Evolutionary conservation across 2,329 filamentous ascomycete genomes (phyloP).

Genomic region (Sporothrix mexicana): DNA sequence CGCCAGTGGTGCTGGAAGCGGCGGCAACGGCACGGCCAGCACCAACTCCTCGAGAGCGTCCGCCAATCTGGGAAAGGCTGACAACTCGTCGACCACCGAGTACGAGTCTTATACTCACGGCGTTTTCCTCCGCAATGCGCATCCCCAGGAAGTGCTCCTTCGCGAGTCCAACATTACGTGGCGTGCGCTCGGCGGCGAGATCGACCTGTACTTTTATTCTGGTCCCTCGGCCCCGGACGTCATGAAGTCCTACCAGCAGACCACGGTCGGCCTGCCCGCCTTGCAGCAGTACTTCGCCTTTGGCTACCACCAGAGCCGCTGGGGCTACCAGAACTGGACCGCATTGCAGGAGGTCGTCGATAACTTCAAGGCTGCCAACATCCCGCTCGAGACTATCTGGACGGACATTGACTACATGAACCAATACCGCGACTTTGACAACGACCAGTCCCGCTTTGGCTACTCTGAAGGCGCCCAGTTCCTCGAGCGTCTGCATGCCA

Average conservation of each 20-base stretch:
- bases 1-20: slow-evolving; percentile 41
- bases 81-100: slow-evolving; percentile 47
- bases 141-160: slow-evolving; percentile 66
- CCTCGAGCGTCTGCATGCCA: slow-evolving; percentile 65
- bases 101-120: slow-evolving; percentile 58
- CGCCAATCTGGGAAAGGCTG: background rate
- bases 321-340: slow-evolving; percentile 79
- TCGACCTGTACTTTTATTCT: slow-evolving; percentile 81
- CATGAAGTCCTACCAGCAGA: slow-evolving; percentile 69
- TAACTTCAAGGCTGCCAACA: slow-evolving; percentile 67
- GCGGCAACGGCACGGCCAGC: background rate
- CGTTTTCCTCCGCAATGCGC: slow-evolving; percentile 66
- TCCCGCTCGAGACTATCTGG: slow-evolving; percentile 78
- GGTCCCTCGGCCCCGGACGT: slow-evolving; percentile 73
- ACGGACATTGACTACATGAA: slow-evolving; percentile 75
- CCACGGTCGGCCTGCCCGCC: slow-evolving; percentile 70
- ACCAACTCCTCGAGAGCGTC: background rate
- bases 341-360: slow-evolving; percentile 69
- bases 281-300: slow-evolving; percentile 84
- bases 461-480: slow-evolving; percentile 65
- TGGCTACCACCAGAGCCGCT: slow-evolving; percentile 83
- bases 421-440: slow-evolving; percentile 65
- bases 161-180: slow-evolving; percentile 64
- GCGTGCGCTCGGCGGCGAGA: slow-evolving; percentile 67
- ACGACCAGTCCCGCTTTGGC: slow-evolving; percentile 63